These are phyloP conservation scores for Plenodomus lindquistii DNA, from an alignment of 2,329 filamentous ascomycete species.

Conservation along the genomic window DNA sequence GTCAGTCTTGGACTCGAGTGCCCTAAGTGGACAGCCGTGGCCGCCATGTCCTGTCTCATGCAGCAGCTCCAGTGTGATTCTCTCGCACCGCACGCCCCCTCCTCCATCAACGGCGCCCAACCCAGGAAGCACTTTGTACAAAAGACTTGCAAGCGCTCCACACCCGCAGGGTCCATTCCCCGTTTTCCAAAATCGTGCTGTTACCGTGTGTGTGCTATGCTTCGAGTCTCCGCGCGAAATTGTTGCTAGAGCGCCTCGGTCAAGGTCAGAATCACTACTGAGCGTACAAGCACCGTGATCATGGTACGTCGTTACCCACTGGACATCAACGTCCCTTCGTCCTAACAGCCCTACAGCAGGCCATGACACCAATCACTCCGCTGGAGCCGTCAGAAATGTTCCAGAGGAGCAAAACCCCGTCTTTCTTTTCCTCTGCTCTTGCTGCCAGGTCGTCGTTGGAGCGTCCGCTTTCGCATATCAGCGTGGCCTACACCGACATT, in stretches of 20 bases:
- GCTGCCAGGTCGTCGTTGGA: conserved; percentile 47
- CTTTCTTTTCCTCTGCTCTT: conserved; percentile 60
- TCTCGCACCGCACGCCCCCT: conserved; percentile 39
- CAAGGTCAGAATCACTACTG: conserved; percentile 10
- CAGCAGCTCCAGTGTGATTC: conserved; percentile 34
- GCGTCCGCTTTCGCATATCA: conserved; percentile 71
- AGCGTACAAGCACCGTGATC: conserved; percentile 33
- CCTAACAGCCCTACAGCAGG: conserved; percentile 44
- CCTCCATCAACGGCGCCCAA: conserved; percentile 33
- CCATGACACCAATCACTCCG: conserved; percentile 51
- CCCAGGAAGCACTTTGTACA: conserved; percentile 48
- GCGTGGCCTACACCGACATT: conserved; percentile 77
- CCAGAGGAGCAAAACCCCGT: conserved; percentile 53
- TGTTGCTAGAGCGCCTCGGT: conserved; percentile 25
- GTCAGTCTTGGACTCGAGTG: conserved; percentile 23
- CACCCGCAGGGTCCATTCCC: conserved; percentile 46
- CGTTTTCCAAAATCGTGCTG: conserved; percentile 39
- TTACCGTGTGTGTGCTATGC: conserved; percentile 39
- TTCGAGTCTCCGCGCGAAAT: conserved; percentile 23
- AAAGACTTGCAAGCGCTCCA: conserved; percentile 48
- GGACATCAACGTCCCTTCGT: conserved; percentile 8
- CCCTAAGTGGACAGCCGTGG: conserved; percentile 33
- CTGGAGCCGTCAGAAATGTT: conserved; percentile 54
- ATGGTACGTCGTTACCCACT: conserved; percentile 36
- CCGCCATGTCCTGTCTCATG: conserved; percentile 38